These are phyloP conservation scores for Alternaria sp. DNA, from an alignment of 2,329 filamentous ascomycete genomes.

Conservation along the genomic window DNA sequence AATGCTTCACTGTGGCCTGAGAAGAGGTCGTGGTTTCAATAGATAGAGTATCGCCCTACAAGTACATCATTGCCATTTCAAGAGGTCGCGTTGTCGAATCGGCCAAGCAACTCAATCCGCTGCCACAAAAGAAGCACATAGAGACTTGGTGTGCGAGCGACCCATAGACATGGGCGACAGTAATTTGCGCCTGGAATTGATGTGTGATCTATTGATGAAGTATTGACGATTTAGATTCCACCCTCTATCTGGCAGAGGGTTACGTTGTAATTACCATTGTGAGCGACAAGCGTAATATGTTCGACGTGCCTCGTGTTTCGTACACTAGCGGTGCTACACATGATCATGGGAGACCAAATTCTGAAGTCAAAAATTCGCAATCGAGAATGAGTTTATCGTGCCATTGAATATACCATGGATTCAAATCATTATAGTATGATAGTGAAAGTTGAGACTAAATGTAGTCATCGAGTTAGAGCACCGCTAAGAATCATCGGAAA, in stretches of 20 bases:
- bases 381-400: background rate
- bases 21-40: background rate
- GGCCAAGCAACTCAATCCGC: background rate
- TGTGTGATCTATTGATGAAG: background rate
- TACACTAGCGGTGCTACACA: background rate
- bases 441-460: background rate
- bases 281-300: background rate
- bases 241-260: background rate
- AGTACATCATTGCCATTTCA: background rate
- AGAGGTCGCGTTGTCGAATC: background rate
- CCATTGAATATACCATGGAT: background rate
- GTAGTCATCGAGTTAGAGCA: background rate
- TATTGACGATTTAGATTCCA: background rate
- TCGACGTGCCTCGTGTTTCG: background rate
- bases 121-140: background rate
- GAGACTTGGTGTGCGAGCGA: background rate
- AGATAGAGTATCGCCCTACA: background rate
- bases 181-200: background rate
- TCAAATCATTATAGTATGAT: background rate
- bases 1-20: background rate
- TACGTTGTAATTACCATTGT: background rate
- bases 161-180: too few relatives aligned
- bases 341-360: background rate
- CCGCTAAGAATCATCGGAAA: background rate
- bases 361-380: background rate